Conservation (phyloP, 2,329 filamentous ascomycete species). For the Aspergillus udagawae region DNA sequence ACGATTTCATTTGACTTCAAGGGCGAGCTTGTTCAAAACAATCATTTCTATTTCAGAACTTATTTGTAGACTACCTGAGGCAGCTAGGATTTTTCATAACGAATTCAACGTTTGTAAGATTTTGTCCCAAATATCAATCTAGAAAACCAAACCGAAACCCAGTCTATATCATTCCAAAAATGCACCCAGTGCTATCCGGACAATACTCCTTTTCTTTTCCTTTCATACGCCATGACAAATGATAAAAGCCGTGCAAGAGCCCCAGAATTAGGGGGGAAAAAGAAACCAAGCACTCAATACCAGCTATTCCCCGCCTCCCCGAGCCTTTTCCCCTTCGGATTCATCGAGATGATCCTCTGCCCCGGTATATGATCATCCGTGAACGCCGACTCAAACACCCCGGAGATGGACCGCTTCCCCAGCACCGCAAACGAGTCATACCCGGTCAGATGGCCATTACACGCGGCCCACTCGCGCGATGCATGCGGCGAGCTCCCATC, state of each 20-base stretch:
- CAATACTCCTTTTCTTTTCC: background rate
- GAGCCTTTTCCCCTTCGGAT: slow-evolving; percentile 51
- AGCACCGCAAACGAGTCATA: slow-evolving; percentile 55
- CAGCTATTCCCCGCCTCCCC: slow-evolving; percentile 56
- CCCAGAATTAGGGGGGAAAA: background rate
- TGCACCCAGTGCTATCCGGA: background rate
- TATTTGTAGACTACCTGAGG: background rate
- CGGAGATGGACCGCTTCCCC: slow-evolving; percentile 54
- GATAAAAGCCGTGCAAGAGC: background rate
- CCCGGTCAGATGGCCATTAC: slow-evolving; percentile 41
- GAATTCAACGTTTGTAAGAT: background rate
- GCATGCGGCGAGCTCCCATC: slow-evolving; percentile 47
- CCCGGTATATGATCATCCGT: slow-evolving; percentile 53
- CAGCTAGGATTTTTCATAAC: background rate
- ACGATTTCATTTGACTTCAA: background rate
- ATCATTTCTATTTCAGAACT: background rate
- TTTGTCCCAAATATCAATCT: too few relatives aligned
- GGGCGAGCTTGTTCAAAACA: background rate
- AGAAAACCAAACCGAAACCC: background rate
- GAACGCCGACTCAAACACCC: slow-evolving; percentile 56
- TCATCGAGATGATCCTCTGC: slow-evolving; percentile 55
- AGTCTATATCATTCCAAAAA: background rate
- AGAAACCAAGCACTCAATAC: slow-evolving; percentile 44
- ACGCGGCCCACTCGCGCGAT: slow-evolving; percentile 54
- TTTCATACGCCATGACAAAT: background rate